These are phyloP conservation scores for Tolypocladium album DNA, from an alignment of 2,329 filamentous ascomycete genomes.

Conservation along the genomic window DNA sequence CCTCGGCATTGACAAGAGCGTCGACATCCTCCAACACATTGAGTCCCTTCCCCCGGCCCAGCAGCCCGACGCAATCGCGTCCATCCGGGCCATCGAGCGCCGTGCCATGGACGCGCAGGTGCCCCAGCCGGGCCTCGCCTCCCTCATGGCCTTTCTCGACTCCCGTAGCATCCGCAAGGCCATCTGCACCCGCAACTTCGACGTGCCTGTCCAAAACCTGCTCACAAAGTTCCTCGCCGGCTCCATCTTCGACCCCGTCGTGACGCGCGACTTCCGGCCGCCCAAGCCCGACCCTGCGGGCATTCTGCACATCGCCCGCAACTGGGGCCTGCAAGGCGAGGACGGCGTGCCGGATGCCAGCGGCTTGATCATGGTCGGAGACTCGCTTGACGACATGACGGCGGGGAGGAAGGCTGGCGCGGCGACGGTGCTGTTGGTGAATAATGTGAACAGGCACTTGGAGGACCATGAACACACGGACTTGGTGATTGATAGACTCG, in stretches of 20 bases:
- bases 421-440: slow-evolving; percentile 79
- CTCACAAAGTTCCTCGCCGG: slow-evolving; percentile 62
- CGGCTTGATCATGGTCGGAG: slow-evolving; percentile 56
- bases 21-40: slow-evolving; percentile 86
- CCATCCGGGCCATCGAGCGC: slow-evolving; percentile 71
- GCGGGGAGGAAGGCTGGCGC: slow-evolving; percentile 76
- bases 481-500: slow-evolving; percentile 57
- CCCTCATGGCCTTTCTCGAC: slow-evolving; percentile 77
- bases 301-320: slow-evolving; percentile 71
- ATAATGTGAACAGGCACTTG: slow-evolving; percentile 66
- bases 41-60: slow-evolving; percentile 53
- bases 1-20: slow-evolving; percentile 58
- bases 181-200: slow-evolving; percentile 93
- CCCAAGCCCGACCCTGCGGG: slow-evolving; percentile 86
- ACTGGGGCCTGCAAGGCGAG: slow-evolving; percentile 51
- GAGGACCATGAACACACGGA: slow-evolving; percentile 67
- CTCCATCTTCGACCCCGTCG: slow-evolving; percentile 62
- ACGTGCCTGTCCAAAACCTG: slow-evolving; percentile 64
- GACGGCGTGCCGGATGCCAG: slow-evolving; percentile 28
- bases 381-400: slow-evolving; percentile 87
- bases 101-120: slow-evolving; percentile 69
- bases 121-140: slow-evolving; percentile 68
- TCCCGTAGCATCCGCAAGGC: slow-evolving; percentile 57
- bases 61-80: slow-evolving; percentile 56
- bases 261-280: slow-evolving; percentile 73